phyloP scores from a whole-genome alignment of 1,284 basidiomycete genomes.

The Coniophora puteana region DNA sequence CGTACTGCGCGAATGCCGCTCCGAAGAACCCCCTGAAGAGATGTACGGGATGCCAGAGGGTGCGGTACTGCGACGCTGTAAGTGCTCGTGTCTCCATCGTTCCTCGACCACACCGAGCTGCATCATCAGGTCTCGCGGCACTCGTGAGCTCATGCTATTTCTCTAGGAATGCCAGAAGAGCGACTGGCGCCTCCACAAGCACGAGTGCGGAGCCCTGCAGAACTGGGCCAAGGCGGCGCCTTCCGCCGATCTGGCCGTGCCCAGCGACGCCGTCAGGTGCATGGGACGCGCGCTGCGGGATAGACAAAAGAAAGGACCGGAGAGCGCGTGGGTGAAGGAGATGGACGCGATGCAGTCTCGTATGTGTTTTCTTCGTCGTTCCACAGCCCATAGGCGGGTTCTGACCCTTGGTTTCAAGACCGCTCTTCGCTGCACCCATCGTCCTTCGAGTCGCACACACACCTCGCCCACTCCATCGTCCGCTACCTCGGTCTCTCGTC shows the following conservation, averaged over 20 bases:
- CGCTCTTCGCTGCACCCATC: conserved; percentile 45
- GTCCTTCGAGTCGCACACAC: conserved; percentile 53
- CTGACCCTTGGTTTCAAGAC: conserved; percentile 31
- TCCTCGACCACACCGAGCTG: too few relatives aligned
- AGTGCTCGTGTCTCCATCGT: conserved; percentile 16
- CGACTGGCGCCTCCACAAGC: conserved; percentile 78
- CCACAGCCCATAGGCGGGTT: not conserved
- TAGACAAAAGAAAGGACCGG: conserved; percentile 49
- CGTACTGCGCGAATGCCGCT: conserved; percentile 53
- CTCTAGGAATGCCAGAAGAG: conserved; percentile 67
- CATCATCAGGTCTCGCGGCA: not conserved
- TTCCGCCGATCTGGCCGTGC: conserved; percentile 44
- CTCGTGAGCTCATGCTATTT: not conserved
- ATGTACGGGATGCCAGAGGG: conserved; percentile 66
- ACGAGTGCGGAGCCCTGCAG: conserved; percentile 70
- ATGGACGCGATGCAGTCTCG: conserved; percentile 74
- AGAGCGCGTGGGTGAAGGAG: conserved; percentile 63
- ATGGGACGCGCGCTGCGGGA: conserved; percentile 75
- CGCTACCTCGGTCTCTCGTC: conserved; percentile 59
- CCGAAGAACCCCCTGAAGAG: conserved; percentile 43
- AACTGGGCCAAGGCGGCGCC: conserved; percentile 51
- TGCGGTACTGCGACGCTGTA: conserved; percentile 76
- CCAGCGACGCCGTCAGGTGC: conserved; percentile 72
- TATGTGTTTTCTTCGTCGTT: conserved; percentile 34
- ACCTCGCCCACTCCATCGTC: conserved; percentile 68